Base-by-base conservation (phyloP, 2,329 filamentous ascomycete species). In the Colletotrichum cordylinicola region DNA sequence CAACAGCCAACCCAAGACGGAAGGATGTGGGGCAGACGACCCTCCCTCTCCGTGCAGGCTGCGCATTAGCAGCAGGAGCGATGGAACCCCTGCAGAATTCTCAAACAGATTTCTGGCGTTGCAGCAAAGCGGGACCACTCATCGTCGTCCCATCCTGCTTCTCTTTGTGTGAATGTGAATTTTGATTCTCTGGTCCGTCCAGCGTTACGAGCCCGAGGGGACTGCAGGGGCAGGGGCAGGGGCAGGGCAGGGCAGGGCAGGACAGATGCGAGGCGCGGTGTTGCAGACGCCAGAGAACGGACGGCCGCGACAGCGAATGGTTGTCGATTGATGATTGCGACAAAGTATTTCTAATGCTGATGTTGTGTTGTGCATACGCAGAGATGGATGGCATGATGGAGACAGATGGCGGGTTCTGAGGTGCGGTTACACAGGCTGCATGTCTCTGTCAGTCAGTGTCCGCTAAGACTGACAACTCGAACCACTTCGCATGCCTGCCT, bases 41-140 rank as follows among this genome's bases (percentile, higher is more conserved):
- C 62, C 74, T 67, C 67, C 74, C 37, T 76, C 60, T 67, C 58
- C 58, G 70, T n/a, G 70, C 61, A 60, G 31, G 31, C 15, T 66
- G 52, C 66, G 74, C 66, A 39, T 35, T 13, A 61, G 65, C 35
- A 62, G 69, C 70, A 56, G 33, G 70, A 75, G 73, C 43, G 70
- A 75, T 75, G 69, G 73, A 75, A 70, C 79, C 78, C 78, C 74
- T 79, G 78, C 78, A 78, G 62, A 67, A 70, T 74, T 68, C 78
- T 79, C 77, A 79, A 80, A 80, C 78, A 79, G n/a, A 66, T 65
- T 65, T 73, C 55, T 69, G 69, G 74, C 39, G 67, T 77, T 73
- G 64, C 70, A 75, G 56, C 70, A 72, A 18, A 56, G 64, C 73
- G 65, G 73, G 62, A 39, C 71, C 71, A 70, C 35, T 76, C 68